Conservation (phyloP, 176 grass and related monocot genomes). For the Phoenix roebelenii region DNA sequence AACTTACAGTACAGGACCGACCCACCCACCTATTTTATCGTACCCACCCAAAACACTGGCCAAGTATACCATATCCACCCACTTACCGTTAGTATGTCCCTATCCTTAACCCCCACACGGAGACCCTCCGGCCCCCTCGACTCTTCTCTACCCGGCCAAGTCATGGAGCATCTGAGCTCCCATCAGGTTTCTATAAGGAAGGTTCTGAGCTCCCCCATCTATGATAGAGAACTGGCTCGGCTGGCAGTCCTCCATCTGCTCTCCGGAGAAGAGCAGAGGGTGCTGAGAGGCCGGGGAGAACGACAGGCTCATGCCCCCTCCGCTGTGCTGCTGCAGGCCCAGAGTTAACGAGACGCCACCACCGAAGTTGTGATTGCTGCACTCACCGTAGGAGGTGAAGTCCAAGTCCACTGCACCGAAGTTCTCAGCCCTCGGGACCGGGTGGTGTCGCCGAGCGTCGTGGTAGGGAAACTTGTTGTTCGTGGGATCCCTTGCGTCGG, state of each 20-base stretch:
- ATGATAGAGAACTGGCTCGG: constrained; percentile 25
- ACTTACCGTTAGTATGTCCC: constrained; percentile 16
- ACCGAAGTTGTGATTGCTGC: constrained; percentile 21
- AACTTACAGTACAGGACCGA: too few species aligned
- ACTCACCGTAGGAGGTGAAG: constrained; percentile 36
- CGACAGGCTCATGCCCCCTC: constrained; percentile 39
- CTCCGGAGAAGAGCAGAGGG: constrained; percentile 15
- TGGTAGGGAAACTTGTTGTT: too few species aligned
- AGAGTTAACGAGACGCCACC: constrained; percentile 70
- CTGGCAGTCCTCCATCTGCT: constrained; percentile 30
- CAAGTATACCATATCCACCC: neutral
- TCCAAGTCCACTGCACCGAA: constrained; percentile 43
- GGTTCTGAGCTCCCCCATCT: constrained; percentile 27
- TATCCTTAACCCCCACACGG: constrained; percentile 8
- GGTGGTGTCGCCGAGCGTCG: too few species aligned
- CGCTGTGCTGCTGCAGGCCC: constrained; percentile 70
- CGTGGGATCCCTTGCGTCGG: too few species aligned
- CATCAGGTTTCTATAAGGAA: constrained; percentile 27
- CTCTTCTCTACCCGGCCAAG: constrained; percentile 32
- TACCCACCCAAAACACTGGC: too few species aligned
- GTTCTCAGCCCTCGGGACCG: constrained; percentile 7
- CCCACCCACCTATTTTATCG: too few species aligned
- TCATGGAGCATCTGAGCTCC: constrained; percentile 50
- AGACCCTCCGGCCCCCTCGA: neutral
- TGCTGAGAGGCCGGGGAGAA: constrained; percentile 31